phyloP scores from a whole-genome alignment of 2,329 filamentous ascomycete species.

The Claviceps humidiphila region DNA sequence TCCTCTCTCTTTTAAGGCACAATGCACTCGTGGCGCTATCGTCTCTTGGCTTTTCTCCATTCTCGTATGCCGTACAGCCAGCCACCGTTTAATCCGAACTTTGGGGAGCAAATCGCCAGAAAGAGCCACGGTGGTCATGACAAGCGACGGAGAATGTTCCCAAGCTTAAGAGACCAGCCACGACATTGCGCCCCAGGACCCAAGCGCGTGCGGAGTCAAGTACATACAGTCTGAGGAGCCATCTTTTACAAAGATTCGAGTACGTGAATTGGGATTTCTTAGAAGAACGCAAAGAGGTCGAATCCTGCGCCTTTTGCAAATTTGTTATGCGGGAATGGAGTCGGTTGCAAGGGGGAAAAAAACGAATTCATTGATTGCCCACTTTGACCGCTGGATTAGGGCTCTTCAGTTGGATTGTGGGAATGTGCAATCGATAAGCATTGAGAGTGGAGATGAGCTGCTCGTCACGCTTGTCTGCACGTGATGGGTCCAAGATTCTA shows the following conservation, averaged over 20 bases:
- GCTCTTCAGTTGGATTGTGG: conserved; percentile 14
- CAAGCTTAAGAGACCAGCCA: background rate
- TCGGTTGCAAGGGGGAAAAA: conserved; percentile 5
- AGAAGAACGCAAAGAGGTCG: conserved; percentile 48
- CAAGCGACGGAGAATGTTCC: background rate
- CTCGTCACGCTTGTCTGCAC: background rate
- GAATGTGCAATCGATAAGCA: background rate
- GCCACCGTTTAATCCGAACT: background rate
- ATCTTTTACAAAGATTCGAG: conserved; percentile 42
- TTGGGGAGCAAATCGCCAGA: background rate
- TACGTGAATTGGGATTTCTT: conserved; percentile 10
- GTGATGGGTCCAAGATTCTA: background rate
- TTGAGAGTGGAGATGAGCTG: background rate
- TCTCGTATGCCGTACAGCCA: background rate
- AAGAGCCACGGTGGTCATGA: background rate
- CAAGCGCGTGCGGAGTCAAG: conserved; percentile 58
- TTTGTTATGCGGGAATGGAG: conserved; percentile 5
- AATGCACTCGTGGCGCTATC: background rate
- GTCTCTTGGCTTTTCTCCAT: background rate
- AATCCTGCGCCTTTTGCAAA: conserved; percentile 60
- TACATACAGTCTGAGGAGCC: conserved; percentile 83
- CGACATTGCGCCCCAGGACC: conserved; percentile 54
- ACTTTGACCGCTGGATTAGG: conserved; percentile 17
- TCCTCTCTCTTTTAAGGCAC: conserved; percentile 7
- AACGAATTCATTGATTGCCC: background rate